These are phyloP conservation scores for Sideroxylon spinosum DNA, from an alignment of 179 eudicot species.

Conservation along the genomic window DNA sequence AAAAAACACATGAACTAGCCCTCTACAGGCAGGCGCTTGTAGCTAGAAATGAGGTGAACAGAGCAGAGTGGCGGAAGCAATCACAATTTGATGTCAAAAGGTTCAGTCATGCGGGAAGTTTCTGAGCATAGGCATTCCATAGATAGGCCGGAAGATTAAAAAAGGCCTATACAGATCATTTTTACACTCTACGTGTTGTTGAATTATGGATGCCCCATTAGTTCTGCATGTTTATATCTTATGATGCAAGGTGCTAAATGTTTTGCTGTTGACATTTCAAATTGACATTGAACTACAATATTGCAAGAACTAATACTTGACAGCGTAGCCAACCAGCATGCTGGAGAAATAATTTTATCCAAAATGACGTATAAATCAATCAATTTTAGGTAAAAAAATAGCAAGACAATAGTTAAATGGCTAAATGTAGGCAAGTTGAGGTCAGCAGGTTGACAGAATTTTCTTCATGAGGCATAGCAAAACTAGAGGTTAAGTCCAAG, in stretches of 20 bases:
- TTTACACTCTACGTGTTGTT: background rate
- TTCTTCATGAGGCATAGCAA: background rate
- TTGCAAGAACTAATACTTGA: background rate
- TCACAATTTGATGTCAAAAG: background rate
- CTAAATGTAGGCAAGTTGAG: background rate
- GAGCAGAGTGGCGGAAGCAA: background rate
- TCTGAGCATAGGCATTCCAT: background rate
- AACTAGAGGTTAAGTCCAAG: background rate
- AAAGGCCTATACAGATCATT: background rate
- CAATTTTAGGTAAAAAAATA: background rate
- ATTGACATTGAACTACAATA: background rate
- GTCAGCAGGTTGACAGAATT: background rate
- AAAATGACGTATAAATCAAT: background rate
- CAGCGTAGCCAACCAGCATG: background rate
- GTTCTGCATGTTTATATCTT: background rate
- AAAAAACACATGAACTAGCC: background rate
- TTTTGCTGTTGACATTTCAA: background rate
- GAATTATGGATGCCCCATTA: background rate
- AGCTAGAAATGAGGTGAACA: background rate
- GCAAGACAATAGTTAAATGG: too few relatives aligned
- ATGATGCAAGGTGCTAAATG: background rate
- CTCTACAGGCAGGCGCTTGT: background rate
- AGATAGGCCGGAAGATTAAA: background rate
- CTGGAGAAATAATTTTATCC: background rate
- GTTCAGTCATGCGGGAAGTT: background rate